Evolutionary conservation across 352 stramenopile genomes (phyloP).

Genomic region (Blastocystis hominis): DNA sequence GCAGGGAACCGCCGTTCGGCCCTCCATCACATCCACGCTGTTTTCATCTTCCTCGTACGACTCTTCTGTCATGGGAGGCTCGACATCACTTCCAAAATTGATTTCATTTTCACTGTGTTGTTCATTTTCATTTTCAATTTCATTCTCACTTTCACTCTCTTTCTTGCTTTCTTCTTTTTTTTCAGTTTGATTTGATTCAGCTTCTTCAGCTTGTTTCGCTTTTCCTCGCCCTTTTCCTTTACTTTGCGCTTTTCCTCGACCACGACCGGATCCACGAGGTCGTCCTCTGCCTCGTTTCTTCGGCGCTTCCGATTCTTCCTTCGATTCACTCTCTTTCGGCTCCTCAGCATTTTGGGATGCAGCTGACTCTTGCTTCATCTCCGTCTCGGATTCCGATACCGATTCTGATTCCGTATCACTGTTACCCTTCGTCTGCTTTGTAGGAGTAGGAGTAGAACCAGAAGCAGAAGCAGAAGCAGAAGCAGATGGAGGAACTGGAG

Average conservation of each 20-base stretch:
- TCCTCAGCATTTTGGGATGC: neutral
- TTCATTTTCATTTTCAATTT: too few relatives aligned
- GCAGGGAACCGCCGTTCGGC: neutral
- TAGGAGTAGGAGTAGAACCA: neutral
- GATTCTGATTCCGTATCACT: neutral
- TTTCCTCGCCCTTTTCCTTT: neutral
- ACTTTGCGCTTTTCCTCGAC: neutral
- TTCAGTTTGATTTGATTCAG: too few relatives aligned
- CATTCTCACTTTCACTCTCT: too few relatives aligned
- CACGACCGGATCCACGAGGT: too few relatives aligned
- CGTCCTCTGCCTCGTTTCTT: neutral
- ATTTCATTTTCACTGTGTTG: too few relatives aligned
- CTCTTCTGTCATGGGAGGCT: neutral
- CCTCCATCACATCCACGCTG: neutral
- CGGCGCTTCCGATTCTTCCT: neutral
- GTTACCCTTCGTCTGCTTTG: neutral
- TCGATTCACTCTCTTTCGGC: neutral
- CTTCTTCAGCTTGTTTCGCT: too few relatives aligned
- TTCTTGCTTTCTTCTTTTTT: too few relatives aligned
- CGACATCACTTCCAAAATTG: too few relatives aligned
- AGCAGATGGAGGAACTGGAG: neutral
- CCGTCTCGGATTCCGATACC: neutral
- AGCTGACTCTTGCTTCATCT: neutral
- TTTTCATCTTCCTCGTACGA: slow-evolving; percentile 14
- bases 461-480: neutral